Base-by-base conservation (phyloP, 148 eudicot species). In the Linanthus parryae region DNA sequence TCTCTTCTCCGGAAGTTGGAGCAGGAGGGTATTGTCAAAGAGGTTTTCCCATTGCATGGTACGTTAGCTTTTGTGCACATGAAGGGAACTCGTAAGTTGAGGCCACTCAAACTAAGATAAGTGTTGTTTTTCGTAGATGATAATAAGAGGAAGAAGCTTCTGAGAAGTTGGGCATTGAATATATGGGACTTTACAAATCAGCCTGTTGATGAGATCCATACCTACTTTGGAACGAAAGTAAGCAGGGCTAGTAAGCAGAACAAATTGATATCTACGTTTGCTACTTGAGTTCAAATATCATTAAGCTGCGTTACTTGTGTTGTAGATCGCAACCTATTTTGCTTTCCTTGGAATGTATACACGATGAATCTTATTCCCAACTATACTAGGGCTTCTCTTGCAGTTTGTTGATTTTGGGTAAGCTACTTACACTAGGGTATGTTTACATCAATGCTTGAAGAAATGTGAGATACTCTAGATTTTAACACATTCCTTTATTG, bases 331-430 rank as follows among this genome's bases (percentile, higher is more conserved):
- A 4, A 81, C 78, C 29, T 91, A 91, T 77, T 91, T 86, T 70
- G 78, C 87, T 30, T 91, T 91, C 64, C 84, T 91, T 56, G 98
- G 95, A 26, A 83, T 86, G 98, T 91, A 83, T 63, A 81, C 98
- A 23, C 72, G 58, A 39, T 91, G 98, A 95, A 39, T 83, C 71
- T 67, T 86, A 21, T 83, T 91, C 68, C 98, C 98, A 34, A 95
- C 98, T 48, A 63, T 70, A 15, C 52, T 87, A 9, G 94, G 95
- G 44, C 64, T 84, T 48, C 44, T 65, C 23, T 64, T 91, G 69
- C 95, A 80, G 44, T 52, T 83, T 20, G 66, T 79, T 35, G 81
- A 91, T 56, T 91, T 91, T 40, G 95, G 98, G 98, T 91, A 68
- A 40, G 84, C 38, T 16, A 25, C 29, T 12, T 47, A 20, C n/a